Percentiles rank a stretch among this genome's conserved stretches.
Evolutionary conservation across 2,329 filamentous ascomycete species (phyloP).

Genomic region (Xylariaceae sp.): DNA sequence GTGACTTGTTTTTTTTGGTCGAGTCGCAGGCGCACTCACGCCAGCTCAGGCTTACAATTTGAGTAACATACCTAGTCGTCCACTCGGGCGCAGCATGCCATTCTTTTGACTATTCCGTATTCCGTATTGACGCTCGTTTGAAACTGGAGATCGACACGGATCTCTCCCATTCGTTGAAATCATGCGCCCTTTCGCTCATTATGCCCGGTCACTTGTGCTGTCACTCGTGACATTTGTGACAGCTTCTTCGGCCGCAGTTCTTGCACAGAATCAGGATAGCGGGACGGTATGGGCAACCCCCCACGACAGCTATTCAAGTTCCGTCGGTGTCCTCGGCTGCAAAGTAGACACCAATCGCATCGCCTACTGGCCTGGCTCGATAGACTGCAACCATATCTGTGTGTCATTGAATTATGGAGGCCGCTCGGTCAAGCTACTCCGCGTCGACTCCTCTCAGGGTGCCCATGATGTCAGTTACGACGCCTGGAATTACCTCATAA

Average conservation of each 20-base stretch:
- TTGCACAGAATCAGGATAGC: neutral
- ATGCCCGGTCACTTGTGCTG: neutral
- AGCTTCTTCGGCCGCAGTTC: neutral
- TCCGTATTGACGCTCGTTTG: conserved; percentile 6
- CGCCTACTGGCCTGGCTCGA: conserved; percentile 53
- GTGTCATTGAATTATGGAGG: conserved; percentile 46
- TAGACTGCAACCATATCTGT: conserved; percentile 53
- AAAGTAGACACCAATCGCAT: conserved; percentile 57
- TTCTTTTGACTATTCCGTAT: conserved; percentile 1
- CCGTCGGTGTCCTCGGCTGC: conserved; percentile 56
- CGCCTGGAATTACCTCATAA: conserved; percentile 55
- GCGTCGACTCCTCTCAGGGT: conserved; percentile 51
- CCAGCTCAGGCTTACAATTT: conserved; percentile 2
- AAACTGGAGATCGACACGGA: neutral
- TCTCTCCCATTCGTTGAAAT: conserved; percentile 14
- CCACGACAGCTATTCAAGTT: conserved; percentile 52
- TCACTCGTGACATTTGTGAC: conserved; percentile 11
- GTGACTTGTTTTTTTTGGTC: conserved; percentile 8
- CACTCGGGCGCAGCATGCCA: conserved; percentile 13
- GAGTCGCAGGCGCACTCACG: conserved; percentile 11
- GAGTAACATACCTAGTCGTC: neutral
- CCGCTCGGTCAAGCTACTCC: conserved; percentile 52
- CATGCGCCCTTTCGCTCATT: conserved; percentile 14
- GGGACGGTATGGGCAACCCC: conserved; percentile 50
- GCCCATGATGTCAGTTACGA: conserved; percentile 58